Base-by-base conservation (phyloP, 495 filamentous ascomycete genomes). In the Acidiella bohemica region DNA sequence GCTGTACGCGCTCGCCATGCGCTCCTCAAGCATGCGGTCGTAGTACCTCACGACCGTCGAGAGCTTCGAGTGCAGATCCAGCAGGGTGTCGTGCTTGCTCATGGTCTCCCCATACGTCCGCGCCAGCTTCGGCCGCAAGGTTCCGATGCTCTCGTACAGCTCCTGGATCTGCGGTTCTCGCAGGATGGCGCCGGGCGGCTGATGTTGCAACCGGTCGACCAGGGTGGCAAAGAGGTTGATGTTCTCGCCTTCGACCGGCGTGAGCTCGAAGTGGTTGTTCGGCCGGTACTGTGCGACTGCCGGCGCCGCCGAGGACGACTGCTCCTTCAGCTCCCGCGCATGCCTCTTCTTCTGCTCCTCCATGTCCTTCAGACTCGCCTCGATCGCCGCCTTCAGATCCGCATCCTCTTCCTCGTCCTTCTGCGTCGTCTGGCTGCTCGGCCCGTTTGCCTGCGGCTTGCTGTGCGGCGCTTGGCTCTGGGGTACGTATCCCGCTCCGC, bases 41-140 rank as follows among this genome's bases (percentile, higher is more conserved):
- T 97, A 97, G 52, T 96, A 97, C n/a, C 90, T 76, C 16, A 97
- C 92, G 32, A 96, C 92, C 1, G 90, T 94, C 2, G 87, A 86
- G 7, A 97, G 67, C 61, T 97, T 97, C 23, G 84, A 76, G 60
- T 97, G 92, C 3, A 97, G 64, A 53, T 97, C 90, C 30, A 95
- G 75, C 8, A 97, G 69, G 1, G 90, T 87, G 56, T 97, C 72
- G 59, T 96, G 90, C 61, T 96, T 97, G 71, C 88, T 96, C 90
- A 96, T 96, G 0, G 90, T 96, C 62, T 97, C 90, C 26, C 90
- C 90, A 61, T 95, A 96, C 6, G 88, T 95, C 39, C 90, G 74
- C 12, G 92, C 92, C 38, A 97, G 66, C 60, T 97, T 97, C 2
- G 90, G 90, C 34, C 90, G 75, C 43, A 97, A 66, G 3, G 82